Evolutionary conservation across 192 early-diverging fungal species (phyloP).

Genomic region (Diversispora epigaea): DNA sequence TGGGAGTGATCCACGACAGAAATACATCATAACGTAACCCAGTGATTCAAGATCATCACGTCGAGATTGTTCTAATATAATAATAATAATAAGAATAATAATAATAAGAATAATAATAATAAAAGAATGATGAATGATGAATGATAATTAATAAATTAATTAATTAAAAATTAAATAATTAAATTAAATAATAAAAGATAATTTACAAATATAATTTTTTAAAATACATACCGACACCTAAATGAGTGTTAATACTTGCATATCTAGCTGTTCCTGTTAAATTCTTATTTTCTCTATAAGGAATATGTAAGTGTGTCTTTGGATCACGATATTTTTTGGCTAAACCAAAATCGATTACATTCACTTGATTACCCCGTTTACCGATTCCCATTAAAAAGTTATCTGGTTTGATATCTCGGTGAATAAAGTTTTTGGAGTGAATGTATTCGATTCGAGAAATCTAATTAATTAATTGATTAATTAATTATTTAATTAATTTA

Average conservation of each 20-base stretch:
- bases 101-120: background rate
- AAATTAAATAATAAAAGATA: slow-evolving; percentile 4
- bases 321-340: slow-evolving; percentile 87
- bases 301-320: slow-evolving; percentile 82
- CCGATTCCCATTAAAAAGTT: slow-evolving; percentile 91
- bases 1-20: slow-evolving; percentile 83
- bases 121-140: background rate
- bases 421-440: slow-evolving; percentile 87
- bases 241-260: slow-evolving; percentile 87
- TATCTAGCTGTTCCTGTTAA: slow-evolving; percentile 91
- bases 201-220: background rate
- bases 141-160: background rate
- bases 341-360: slow-evolving; percentile 90
- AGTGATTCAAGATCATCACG: slow-evolving; percentile 89
- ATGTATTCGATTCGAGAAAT: slow-evolving; percentile 77
- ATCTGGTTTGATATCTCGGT: slow-evolving; percentile 89
- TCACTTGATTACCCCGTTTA: slow-evolving; percentile 78
- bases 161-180: background rate
- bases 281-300: slow-evolving; percentile 91
- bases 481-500: background rate
- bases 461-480: slow-evolving; percentile 24
- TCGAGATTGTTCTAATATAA: slow-evolving; percentile 82
- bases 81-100: background rate
- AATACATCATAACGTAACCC: slow-evolving; percentile 90
- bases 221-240: slow-evolving; percentile 65